Percentiles rank a stretch among this genome's conserved stretches.
phyloP scores from a whole-genome alignment of 1,284 basidiomycete species.

The Boletus subluridellus region DNA sequence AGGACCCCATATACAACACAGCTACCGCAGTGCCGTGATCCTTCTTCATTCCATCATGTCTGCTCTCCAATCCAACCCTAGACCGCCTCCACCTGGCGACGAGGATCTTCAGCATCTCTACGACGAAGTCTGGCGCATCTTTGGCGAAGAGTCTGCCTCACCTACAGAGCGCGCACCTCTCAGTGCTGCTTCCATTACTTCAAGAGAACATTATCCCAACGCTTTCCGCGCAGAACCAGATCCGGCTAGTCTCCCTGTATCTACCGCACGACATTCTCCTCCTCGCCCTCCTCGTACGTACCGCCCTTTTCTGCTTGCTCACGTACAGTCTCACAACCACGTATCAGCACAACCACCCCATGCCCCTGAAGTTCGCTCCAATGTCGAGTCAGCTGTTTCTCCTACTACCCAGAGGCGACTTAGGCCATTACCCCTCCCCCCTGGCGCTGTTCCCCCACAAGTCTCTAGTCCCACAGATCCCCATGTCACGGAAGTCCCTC shows the following conservation, averaged over 20 bases:
- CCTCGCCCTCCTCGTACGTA: slow-evolving; percentile 29
- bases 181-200: slow-evolving; percentile 9
- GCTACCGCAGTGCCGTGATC: slow-evolving; percentile 7
- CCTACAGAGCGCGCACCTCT: slow-evolving; percentile 25
- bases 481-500: slow-evolving; percentile 17
- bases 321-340: not conserved
- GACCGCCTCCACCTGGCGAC: slow-evolving; percentile 49
- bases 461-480: slow-evolving; percentile 19
- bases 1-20: not conserved
- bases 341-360: slow-evolving; percentile 16
- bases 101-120: slow-evolving; percentile 68
- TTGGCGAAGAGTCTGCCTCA: slow-evolving; percentile 43
- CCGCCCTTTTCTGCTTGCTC: not conserved
- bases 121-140: slow-evolving; percentile 67
- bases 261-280: slow-evolving; percentile 15
- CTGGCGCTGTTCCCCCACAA: slow-evolving; percentile 18
- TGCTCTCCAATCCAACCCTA: slow-evolving; percentile 30
- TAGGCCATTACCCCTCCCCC: slow-evolving; percentile 32
- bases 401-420: slow-evolving; percentile 36
- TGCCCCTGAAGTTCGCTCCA: slow-evolving; percentile 22
- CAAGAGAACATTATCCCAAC: slow-evolving; percentile 22
- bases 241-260: slow-evolving; percentile 5
- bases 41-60: slow-evolving; percentile 27
- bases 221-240: slow-evolving; percentile 26
- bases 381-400: slow-evolving; percentile 29